These are phyloP conservation scores for Exophiala aquamarina DNA, from an alignment of 2,329 filamentous ascomycete species.

Conservation along the genomic window DNA sequence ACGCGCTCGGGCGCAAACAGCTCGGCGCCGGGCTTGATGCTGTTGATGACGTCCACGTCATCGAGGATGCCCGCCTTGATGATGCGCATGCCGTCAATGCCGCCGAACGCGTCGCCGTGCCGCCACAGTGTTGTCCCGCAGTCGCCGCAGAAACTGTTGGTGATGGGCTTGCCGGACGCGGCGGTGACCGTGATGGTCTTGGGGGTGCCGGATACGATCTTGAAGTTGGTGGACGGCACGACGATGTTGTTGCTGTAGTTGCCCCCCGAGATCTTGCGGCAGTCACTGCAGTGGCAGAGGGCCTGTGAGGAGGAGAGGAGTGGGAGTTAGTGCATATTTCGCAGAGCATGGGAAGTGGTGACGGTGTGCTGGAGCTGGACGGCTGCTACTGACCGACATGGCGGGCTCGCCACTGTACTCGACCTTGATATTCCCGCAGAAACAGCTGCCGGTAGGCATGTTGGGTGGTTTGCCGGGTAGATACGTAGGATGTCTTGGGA, in stretches of 20 bases:
- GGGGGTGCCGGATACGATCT: conserved; percentile 32
- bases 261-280: conserved; percentile 38
- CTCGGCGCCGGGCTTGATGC: conserved; percentile 33
- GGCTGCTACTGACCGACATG: conserved; percentile 28
- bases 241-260: conserved; percentile 35
- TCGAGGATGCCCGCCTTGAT: conserved; percentile 40
- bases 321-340: not conserved
- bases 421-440: conserved; percentile 38
- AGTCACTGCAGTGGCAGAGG: conserved; percentile 41
- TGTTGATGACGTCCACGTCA: conserved; percentile 31
- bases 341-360: not conserved
- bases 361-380: not conserved
- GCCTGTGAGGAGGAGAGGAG: conserved; percentile 26
- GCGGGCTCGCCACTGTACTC: conserved; percentile 35
- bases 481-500: not conserved
- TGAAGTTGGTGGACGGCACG: conserved; percentile 31
- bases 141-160: conserved; percentile 38
- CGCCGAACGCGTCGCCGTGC: conserved; percentile 29
- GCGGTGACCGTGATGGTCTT: conserved; percentile 37
- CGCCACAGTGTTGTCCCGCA: conserved; percentile 35
- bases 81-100: conserved; percentile 31
- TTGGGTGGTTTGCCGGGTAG: conserved; percentile 23
- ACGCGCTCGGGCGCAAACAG: conserved; percentile 29
- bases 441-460: conserved; percentile 35
- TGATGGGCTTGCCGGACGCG: conserved; percentile 38